phyloP scores from a whole-genome alignment of 2,329 filamentous ascomycete genomes.

The Colletotrichum sp. region DNA sequence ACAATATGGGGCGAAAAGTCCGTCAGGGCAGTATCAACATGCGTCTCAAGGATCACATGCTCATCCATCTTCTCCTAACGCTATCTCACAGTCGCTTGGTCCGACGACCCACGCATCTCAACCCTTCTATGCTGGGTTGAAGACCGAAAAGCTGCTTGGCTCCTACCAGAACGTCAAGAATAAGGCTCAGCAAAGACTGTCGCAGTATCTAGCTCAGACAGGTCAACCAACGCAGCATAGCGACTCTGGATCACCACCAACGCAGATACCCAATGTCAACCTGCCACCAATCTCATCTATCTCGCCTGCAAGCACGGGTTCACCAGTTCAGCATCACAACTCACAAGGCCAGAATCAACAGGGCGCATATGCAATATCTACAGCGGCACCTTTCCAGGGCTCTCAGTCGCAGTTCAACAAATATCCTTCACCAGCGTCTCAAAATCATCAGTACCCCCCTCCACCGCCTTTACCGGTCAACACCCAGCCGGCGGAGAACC shows the following conservation, averaged over 20 bases:
- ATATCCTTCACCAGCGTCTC: background rate
- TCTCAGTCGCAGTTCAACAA: background rate
- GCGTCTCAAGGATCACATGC: background rate
- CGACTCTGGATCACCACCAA: too few relatives aligned
- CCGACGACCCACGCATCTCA: background rate
- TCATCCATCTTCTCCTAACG: background rate
- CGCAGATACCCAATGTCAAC: background rate
- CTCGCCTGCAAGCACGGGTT: background rate
- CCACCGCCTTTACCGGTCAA: background rate
- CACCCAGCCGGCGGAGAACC: background rate
- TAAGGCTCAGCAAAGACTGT: background rate
- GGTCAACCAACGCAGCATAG: background rate
- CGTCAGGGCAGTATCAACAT: background rate
- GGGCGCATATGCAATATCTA: background rate
- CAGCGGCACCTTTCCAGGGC: background rate
- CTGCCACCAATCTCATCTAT: background rate
- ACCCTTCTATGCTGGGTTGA: background rate
- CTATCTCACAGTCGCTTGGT: background rate
- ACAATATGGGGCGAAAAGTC: background rate
- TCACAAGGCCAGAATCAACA: background rate
- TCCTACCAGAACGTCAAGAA: background rate
- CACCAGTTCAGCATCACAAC: background rate
- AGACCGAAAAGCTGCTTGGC: background rate
- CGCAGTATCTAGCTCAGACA: background rate
- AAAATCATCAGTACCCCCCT: background rate